Base-by-base conservation (phyloP, 495 filamentous ascomycete species). In the Penicillium salamii region DNA sequence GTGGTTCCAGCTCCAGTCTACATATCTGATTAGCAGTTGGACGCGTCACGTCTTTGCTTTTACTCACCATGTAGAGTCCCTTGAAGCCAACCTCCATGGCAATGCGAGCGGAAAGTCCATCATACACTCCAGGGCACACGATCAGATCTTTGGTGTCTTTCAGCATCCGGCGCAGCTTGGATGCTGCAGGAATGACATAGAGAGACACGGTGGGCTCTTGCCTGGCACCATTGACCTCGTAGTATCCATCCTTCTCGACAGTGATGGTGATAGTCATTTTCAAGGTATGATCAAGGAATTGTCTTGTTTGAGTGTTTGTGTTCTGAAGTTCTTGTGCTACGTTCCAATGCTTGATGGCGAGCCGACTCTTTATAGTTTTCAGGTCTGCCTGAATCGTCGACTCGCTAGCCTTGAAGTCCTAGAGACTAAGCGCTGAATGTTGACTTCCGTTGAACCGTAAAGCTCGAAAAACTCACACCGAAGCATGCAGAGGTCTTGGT, bases 1-100 rank as follows among this genome's bases (percentile, higher is more conserved):
- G 78, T 77, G 3, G 84, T 86, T 13, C 84, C 86, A 8, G 85
- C 85, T 14, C 85, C 85, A 19, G 84, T 87, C 84, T 87, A 20
- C 40, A 23, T 1, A 20, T 3, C 36, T 26, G 14, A 17, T 57
- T 17, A 59, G 62, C 20, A 31, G 32, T 8, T 14, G 4, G 17
- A 34, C 38, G 14, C 1, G 8, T 21, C 4, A 33, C 17, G 11
- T 19, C 24, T 4, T 35, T n/a, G 34, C 3, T 24, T 21, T 23
- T 55, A 32, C 59, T 18, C 67, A 86, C 85, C 83, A 88, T 86
- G 57, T 88, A 87, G 40, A 88, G 57, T 14, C 68, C 75, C 40
- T 87, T 77, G 55, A 82, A 85, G 5, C 82, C 83, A 12, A 81
- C 47, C 13, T 74, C 61, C 40, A 87, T 72, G 1, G 83, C 83